These are phyloP conservation scores for Chalara sp. DNA, from an alignment of 2,329 filamentous ascomycete species.

Conservation along the genomic window DNA sequence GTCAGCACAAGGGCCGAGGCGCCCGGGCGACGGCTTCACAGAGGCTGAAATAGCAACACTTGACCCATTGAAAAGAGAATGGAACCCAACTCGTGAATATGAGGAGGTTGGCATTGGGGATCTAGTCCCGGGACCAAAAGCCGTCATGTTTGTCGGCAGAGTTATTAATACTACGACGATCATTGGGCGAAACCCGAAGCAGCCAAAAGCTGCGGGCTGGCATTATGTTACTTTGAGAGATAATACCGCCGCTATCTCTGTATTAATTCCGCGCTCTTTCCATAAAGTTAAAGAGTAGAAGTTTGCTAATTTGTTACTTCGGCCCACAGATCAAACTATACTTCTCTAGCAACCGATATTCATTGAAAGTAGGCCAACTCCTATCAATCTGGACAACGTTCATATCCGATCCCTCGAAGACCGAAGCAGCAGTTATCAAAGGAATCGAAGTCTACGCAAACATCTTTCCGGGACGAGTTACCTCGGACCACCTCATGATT, in stretches of 20 bases:
- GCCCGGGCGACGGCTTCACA: constrained; percentile 46
- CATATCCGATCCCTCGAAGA: constrained; percentile 40
- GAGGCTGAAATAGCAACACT: constrained; percentile 35
- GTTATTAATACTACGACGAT: constrained; percentile 47
- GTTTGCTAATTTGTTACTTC: too few relatives aligned
- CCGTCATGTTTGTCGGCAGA: constrained; percentile 46
- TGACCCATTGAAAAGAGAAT: constrained; percentile 31
- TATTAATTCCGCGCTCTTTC: constrained; percentile 21
- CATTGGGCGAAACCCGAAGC: constrained; percentile 33
- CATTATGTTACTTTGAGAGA: constrained; percentile 50
- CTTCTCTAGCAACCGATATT: constrained; percentile 36
- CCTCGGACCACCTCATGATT: constrained; percentile 45
- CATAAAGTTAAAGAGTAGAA: background rate
- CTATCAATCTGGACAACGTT: constrained; percentile 51
- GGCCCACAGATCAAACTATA: constrained; percentile 41
- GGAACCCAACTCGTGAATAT: constrained; percentile 39
- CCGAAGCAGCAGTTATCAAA: constrained; percentile 32
- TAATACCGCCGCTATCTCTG: constrained; percentile 45
- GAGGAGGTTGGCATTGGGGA: constrained; percentile 39
- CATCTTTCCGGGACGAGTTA: constrained; percentile 51
- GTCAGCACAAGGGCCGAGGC: background rate
- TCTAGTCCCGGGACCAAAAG: constrained; percentile 41
- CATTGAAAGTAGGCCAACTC: constrained; percentile 43
- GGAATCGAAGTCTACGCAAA: constrained; percentile 37
- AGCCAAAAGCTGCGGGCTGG: constrained; percentile 40